phyloP scores from a whole-genome alignment of 805 yeast genomes.

The Myxozyma neotropica region DNA sequence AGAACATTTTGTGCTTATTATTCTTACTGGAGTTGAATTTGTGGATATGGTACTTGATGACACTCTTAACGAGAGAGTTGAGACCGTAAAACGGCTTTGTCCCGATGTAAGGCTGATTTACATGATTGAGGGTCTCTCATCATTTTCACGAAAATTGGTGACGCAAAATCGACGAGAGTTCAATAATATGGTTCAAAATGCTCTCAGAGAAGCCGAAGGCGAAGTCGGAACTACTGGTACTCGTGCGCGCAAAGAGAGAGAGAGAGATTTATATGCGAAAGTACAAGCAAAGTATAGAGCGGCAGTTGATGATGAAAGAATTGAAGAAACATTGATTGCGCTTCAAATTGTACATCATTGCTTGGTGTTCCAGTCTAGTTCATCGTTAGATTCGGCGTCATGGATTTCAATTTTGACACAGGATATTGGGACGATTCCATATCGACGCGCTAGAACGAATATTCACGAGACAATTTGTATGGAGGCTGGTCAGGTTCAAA shows the following conservation, averaged over 20 bases:
- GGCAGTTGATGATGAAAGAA: constrained; percentile 12
- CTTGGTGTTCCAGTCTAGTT: constrained; percentile 21
- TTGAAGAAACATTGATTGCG: constrained; percentile 24
- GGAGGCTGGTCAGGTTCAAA: constrained; percentile 29
- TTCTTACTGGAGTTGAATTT: constrained; percentile 22
- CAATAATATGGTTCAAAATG: constrained; percentile 21
- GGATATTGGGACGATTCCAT: constrained; percentile 32
- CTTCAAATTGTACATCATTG: constrained; percentile 25
- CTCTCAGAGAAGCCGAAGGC: constrained; percentile 8
- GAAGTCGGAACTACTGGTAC: not conserved
- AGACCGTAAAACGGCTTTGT: constrained; percentile 3
- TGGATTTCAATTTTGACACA: constrained; percentile 32
- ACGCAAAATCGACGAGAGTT: constrained; percentile 22
- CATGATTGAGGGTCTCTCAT: constrained; percentile 30
- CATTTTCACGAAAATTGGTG: constrained; percentile 6
- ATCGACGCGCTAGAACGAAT: constrained; percentile 17
- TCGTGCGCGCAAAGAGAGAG: constrained; percentile 1
- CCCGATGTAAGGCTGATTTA: constrained; percentile 17
- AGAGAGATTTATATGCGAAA: not conserved
- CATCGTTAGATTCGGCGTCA: constrained; percentile 25
- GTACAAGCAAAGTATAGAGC: not conserved
- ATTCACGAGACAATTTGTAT: constrained; percentile 25
- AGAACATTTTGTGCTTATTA: constrained; percentile 18
- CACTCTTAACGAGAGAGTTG: constrained; percentile 2
- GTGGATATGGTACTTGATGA: constrained; percentile 21